phyloP scores from a whole-genome alignment of 306 rosid species.

The Vigna nakashimae region DNA sequence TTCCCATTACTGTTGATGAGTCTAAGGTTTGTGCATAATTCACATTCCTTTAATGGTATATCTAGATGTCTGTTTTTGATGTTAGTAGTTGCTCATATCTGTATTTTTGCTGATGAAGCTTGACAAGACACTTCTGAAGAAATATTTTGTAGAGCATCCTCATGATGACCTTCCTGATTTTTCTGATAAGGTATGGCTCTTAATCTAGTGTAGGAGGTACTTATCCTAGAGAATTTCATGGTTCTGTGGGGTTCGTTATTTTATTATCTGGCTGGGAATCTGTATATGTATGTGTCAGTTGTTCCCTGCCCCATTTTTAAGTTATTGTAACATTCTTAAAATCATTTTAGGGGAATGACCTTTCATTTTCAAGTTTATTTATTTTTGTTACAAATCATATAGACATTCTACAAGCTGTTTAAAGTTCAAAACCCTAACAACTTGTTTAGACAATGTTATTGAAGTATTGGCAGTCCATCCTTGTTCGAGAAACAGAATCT shows the following conservation, averaged over 20 bases:
- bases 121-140: constrained; percentile 81
- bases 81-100: constrained; percentile 42
- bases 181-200: constrained; percentile 76
- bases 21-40: constrained; percentile 71
- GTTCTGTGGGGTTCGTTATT: constrained; percentile 18
- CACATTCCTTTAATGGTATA: not conserved
- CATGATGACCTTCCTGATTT: constrained; percentile 75
- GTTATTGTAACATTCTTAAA: constrained; percentile 10
- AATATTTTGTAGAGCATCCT: constrained; percentile 72
- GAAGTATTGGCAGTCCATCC: constrained; percentile 4
- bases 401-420: not conserved
- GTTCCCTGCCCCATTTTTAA: not conserved
- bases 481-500: constrained; percentile 2
- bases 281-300: not conserved
- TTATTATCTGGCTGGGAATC: constrained; percentile 3
- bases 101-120: constrained; percentile 62
- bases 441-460: not conserved
- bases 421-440: not conserved
- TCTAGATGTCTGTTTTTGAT: constrained; percentile 44
- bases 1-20: constrained; percentile 91
- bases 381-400: not conserved
- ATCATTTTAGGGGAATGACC: constrained; percentile 14
- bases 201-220: constrained; percentile 25
- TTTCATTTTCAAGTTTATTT: constrained; percentile 12
- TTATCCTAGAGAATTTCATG: constrained; percentile 18